Conservation (phyloP, 2,329 filamentous ascomycete genomes). For the Cylindrodendrum hubeiense region DNA sequence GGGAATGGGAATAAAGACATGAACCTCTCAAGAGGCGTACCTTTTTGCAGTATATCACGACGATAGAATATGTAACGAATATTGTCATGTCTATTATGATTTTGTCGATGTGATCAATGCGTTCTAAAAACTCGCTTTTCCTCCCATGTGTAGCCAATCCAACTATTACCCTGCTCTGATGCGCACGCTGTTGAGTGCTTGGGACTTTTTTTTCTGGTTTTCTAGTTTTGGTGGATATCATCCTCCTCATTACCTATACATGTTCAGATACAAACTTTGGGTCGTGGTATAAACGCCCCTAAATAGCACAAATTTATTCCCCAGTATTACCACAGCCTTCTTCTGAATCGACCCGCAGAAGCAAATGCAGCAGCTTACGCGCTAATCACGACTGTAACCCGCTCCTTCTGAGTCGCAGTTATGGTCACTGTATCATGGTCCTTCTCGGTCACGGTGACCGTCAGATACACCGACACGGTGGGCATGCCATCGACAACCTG, state of each 20-base stretch:
- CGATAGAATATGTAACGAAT: not conserved
- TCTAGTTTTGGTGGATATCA: not conserved
- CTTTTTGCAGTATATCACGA: conserved; percentile 20
- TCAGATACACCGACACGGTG: conserved; percentile 52
- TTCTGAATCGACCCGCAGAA: not conserved
- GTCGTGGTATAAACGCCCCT: not conserved
- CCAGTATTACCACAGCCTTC: conserved; percentile 15
- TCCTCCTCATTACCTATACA: conserved; percentile 20
- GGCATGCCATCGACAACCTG: conserved; percentile 48
- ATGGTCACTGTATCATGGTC: conserved; percentile 41
- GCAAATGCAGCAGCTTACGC: conserved; percentile 28
- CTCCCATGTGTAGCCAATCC: not conserved
- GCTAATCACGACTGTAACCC: conserved; percentile 48
- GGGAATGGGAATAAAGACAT: conserved; percentile 22
- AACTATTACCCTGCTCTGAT: conserved; percentile 4
- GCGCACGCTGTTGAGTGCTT: conserved; percentile 14
- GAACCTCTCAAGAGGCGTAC: conserved; percentile 18
- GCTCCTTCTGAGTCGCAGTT: conserved; percentile 46
- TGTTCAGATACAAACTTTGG: not conserved
- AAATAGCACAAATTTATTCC: not conserved
- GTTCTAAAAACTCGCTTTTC: conserved; percentile 16
- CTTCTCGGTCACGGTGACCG: conserved; percentile 52
- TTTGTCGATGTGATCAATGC: conserved; percentile 15
- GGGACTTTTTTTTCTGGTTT: not conserved
- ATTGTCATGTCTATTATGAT: not conserved